phyloP scores from a whole-genome alignment of 1,284 basidiomycete species.

The Ceratobasidium sp. region DNA sequence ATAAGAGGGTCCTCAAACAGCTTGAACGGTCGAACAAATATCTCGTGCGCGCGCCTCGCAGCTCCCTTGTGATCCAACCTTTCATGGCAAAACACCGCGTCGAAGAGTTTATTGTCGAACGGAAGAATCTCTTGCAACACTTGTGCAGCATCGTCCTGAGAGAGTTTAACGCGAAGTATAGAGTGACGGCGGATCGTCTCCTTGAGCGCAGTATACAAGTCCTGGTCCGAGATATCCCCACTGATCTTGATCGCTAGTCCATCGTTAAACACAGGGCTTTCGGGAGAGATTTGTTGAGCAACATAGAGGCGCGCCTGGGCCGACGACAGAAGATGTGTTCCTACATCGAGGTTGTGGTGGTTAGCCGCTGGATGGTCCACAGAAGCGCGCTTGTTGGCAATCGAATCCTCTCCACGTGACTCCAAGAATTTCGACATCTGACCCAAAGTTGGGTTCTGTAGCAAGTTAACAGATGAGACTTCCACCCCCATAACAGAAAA shows the following conservation, averaged over 20 bases:
- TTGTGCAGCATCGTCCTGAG: not conserved
- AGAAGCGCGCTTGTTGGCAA: not conserved
- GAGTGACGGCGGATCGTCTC: not conserved
- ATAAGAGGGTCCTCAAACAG: conserved; percentile 4
- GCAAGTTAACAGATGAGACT: not conserved
- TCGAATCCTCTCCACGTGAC: not conserved
- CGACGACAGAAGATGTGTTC: not conserved
- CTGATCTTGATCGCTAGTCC: conserved; percentile 6
- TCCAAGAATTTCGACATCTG: not conserved
- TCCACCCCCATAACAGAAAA: not conserved
- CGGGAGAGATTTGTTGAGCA: not conserved
- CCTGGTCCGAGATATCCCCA: not conserved
- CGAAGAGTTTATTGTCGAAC: not conserved
- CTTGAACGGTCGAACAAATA: not conserved
- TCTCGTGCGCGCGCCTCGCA: not conserved
- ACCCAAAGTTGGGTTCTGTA: not conserved
- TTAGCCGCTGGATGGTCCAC: not conserved
- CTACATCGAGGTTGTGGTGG: not conserved
- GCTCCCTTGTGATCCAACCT: not conserved
- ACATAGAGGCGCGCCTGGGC: not conserved
- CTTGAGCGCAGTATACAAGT: not conserved
- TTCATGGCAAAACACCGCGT: not conserved
- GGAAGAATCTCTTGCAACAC: conserved; percentile 5
- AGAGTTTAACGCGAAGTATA: not conserved
- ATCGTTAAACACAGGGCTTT: not conserved